Conservation (phyloP, 768 basidiomycete genomes). For the Hygrocybe coccinea region DNA sequence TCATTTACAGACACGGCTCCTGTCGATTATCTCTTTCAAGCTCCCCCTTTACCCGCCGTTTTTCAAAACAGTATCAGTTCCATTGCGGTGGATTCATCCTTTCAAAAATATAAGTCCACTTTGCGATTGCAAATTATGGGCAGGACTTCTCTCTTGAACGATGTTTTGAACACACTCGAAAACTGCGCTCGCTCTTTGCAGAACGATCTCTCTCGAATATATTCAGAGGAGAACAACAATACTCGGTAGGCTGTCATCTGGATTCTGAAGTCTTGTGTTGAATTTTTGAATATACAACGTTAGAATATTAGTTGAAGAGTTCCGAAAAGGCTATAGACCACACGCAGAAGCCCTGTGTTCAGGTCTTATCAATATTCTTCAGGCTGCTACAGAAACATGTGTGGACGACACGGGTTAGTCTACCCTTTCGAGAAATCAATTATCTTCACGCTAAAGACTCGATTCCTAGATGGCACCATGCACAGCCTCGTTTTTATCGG, state of each 20-base stretch:
- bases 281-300: background rate
- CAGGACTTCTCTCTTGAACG: conserved; percentile 57
- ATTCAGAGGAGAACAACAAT: conserved; percentile 38
- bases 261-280: background rate
- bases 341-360: conserved; percentile 46
- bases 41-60: conserved; percentile 44
- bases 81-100: conserved; percentile 36
- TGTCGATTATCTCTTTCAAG: conserved; percentile 51
- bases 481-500: conserved; percentile 44
- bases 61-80: conserved; percentile 36
- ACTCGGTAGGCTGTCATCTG: conserved; percentile 36
- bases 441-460: too few relatives aligned
- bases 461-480: conserved; percentile 22
- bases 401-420: conserved; percentile 35
- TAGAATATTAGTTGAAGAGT: conserved; percentile 40
- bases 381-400: conserved; percentile 29
- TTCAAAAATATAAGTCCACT: conserved; percentile 57
- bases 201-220: conserved; percentile 50
- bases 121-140: conserved; percentile 61
- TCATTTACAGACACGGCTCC: conserved; percentile 44
- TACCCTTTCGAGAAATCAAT: background rate
- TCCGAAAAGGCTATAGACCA: conserved; percentile 45
- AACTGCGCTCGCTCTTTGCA: conserved; percentile 53
- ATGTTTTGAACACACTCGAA: conserved; percentile 56
- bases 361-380: conserved; percentile 40